phyloP scores from a whole-genome alignment of 257 asterid species.

The Solanum dulcamara region DNA sequence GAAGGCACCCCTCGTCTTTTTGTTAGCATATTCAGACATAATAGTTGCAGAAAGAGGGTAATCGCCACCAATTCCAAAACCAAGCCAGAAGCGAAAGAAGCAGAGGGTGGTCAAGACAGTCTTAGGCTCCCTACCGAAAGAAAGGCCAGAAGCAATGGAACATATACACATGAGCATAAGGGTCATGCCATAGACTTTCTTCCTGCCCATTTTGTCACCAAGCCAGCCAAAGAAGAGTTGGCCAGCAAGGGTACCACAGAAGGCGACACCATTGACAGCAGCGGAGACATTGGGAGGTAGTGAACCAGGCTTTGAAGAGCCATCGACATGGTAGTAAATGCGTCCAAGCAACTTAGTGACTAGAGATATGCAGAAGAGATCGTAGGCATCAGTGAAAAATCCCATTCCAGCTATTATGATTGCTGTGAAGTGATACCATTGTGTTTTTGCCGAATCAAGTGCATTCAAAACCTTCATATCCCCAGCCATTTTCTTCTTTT shows the following conservation, averaged over 20 bases:
- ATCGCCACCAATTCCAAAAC: conserved; percentile 58
- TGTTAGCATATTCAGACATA: conserved; percentile 59
- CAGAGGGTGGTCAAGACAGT: conserved; percentile 46
- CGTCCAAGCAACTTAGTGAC: conserved; percentile 64
- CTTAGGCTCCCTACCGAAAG: conserved; percentile 26
- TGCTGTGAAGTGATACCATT: conserved; percentile 59
- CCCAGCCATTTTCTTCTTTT: conserved; percentile 5
- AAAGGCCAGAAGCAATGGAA: conserved; percentile 46
- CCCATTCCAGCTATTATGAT: conserved; percentile 64
- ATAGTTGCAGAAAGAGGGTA: conserved; percentile 66
- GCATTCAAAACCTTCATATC: conserved; percentile 41
- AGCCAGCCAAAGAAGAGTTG: conserved; percentile 65
- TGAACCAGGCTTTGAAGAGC: conserved; percentile 41
- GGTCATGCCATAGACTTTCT: conserved; percentile 45
- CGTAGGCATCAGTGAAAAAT: conserved; percentile 58
- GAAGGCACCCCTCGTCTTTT: conserved; percentile 57
- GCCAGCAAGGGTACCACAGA: conserved; percentile 46
- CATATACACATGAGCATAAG: conserved; percentile 39
- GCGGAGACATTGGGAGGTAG: conserved; percentile 50
- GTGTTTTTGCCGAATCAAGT: conserved; percentile 49
- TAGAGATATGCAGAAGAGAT: conserved; percentile 52
- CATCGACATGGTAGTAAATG: conserved; percentile 37
- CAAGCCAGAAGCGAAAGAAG: conserved; percentile 60
- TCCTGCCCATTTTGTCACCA: conserved; percentile 47
- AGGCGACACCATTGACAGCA: conserved; percentile 53